Conservation (phyloP, 2,329 filamentous ascomycete genomes). For the Colletotrichum orchidophilum region DNA sequence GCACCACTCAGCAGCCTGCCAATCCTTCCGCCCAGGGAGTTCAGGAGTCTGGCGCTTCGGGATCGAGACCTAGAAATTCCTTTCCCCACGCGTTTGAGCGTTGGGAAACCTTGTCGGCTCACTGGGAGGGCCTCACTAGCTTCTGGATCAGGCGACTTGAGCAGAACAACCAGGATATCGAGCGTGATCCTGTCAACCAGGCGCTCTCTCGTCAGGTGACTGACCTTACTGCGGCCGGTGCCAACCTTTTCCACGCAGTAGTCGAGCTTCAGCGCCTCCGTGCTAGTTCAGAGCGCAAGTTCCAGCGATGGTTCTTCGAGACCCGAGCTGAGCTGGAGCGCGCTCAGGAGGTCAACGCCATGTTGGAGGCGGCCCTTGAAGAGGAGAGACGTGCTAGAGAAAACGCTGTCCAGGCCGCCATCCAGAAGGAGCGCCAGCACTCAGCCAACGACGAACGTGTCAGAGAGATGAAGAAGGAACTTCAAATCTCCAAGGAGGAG, state of each 20-base stretch:
- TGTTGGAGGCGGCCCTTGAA: conserved; percentile 80
- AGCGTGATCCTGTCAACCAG: conserved; percentile 82
- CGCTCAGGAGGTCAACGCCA: conserved; percentile 81
- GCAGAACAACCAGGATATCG: conserved; percentile 87
- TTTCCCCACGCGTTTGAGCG: conserved; percentile 98
- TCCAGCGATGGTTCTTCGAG: conserved; percentile 98
- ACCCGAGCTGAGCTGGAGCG: conserved; percentile 89
- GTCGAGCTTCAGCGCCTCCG: conserved; percentile 94
- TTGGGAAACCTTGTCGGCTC: conserved; percentile 96
- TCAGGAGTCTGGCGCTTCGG: conserved; percentile 43
- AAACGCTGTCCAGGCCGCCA: conserved; percentile 72
- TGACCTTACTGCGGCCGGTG: conserved; percentile 95
- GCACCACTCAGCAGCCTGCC: conserved; percentile 26
- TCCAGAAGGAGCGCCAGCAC: conserved; percentile 75
- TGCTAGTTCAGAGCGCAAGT: conserved; percentile 95
- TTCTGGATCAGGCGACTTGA: conserved; percentile 97
- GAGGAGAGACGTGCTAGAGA: conserved; percentile 76
- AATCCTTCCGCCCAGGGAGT: conserved; percentile 38
- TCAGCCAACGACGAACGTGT: conserved; percentile 78
- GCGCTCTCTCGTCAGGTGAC: conserved; percentile 95
- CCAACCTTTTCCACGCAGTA: conserved; percentile 96
- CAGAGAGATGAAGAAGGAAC: conserved; percentile 90
- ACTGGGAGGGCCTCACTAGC: conserved; percentile 96
- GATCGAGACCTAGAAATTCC: conserved; percentile 66
- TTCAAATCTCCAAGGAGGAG: conserved; percentile 95